Evolutionary conservation across 2,329 filamentous ascomycete genomes (phyloP).

Genomic region (Pyrenochaeta sp.): DNA sequence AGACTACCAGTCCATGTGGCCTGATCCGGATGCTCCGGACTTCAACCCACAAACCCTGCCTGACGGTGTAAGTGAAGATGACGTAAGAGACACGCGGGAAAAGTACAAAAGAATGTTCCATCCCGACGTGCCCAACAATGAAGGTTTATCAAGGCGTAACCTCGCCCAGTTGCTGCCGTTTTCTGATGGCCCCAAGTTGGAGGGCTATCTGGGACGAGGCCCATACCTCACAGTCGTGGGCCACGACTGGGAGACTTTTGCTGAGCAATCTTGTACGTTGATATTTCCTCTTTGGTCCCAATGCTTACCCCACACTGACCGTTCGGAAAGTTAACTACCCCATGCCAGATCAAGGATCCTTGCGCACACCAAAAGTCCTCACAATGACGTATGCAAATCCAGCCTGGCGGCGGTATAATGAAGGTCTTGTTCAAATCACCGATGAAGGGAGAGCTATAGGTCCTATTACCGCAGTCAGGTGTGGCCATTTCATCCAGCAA

Average conservation of each 20-base stretch:
- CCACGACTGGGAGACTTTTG: slow-evolving; percentile 63
- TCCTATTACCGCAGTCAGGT: slow-evolving; percentile 57
- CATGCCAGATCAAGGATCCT: slow-evolving; percentile 27
- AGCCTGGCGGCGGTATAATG: slow-evolving; percentile 64
- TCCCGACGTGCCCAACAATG: slow-evolving; percentile 59
- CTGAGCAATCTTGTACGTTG: slow-evolving; percentile 54
- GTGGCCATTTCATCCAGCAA: slow-evolving; percentile 65
- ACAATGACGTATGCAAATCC: slow-evolving; percentile 63
- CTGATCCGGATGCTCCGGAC: slow-evolving; percentile 59
- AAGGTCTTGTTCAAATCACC: slow-evolving; percentile 59
- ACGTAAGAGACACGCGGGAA: slow-evolving; percentile 46
- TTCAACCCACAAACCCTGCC: slow-evolving; percentile 57
- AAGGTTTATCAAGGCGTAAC: slow-evolving; percentile 60
- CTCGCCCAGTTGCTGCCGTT: slow-evolving; percentile 56
- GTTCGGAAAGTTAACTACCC: slow-evolving; percentile 5
- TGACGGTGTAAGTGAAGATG: slow-evolving; percentile 45
- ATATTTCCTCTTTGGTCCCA: neutral
- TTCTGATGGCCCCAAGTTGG: slow-evolving; percentile 53
- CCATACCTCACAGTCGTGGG: slow-evolving; percentile 62
- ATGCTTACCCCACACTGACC: neutral
- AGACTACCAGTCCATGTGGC: slow-evolving; percentile 64
- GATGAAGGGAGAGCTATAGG: slow-evolving; percentile 52
- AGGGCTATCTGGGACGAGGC: slow-evolving; percentile 43
- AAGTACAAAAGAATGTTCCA: slow-evolving; percentile 56
- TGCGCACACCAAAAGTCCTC: slow-evolving; percentile 47